Conservation (phyloP, 768 basidiomycete genomes). For the Mycena metata region DNA sequence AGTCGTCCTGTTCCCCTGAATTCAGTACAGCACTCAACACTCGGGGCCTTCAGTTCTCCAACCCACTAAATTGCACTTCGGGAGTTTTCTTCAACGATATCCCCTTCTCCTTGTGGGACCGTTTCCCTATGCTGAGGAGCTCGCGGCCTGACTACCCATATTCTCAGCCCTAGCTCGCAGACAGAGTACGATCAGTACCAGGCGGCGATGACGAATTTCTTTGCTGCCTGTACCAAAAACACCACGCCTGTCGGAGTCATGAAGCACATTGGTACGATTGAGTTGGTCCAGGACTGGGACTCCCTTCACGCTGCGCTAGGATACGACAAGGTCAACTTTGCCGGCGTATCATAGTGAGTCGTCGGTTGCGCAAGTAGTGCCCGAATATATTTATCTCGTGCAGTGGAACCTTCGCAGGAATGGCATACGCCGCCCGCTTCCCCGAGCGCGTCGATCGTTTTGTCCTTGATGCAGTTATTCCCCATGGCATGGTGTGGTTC, state of each 20-base stretch:
- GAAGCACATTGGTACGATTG: slow-evolving; percentile 18
- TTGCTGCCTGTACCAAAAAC: not conserved
- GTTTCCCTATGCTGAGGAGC: too few relatives aligned
- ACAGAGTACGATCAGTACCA: slow-evolving; percentile 32
- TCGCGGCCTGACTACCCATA: too few relatives aligned
- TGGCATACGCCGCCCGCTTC: slow-evolving; percentile 29
- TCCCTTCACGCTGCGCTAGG: slow-evolving; percentile 30
- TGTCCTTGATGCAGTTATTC: slow-evolving; percentile 31
- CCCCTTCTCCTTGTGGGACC: slow-evolving; percentile 30
- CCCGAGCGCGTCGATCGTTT: slow-evolving; percentile 31
- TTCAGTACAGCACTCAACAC: slow-evolving; percentile 30
- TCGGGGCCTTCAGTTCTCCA: slow-evolving; percentile 37
- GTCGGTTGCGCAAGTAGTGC: not conserved
- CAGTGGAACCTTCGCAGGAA: slow-evolving; percentile 20
- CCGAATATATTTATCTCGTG: not conserved
- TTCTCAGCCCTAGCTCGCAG: slow-evolving; percentile 23
- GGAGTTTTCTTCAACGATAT: slow-evolving; percentile 31
- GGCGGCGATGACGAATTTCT: slow-evolving; percentile 26
- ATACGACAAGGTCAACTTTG: slow-evolving; percentile 31
- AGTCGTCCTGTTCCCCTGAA: not conserved
- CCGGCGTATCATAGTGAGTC: slow-evolving; percentile 35
- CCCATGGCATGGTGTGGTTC: slow-evolving; percentile 17
- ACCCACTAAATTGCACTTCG: slow-evolving; percentile 35
- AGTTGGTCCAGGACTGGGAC: slow-evolving; percentile 35
- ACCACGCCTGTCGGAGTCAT: slow-evolving; percentile 32